Conservation (phyloP, 139 green algal genomes). For the Coelastrella sp. region DNA sequence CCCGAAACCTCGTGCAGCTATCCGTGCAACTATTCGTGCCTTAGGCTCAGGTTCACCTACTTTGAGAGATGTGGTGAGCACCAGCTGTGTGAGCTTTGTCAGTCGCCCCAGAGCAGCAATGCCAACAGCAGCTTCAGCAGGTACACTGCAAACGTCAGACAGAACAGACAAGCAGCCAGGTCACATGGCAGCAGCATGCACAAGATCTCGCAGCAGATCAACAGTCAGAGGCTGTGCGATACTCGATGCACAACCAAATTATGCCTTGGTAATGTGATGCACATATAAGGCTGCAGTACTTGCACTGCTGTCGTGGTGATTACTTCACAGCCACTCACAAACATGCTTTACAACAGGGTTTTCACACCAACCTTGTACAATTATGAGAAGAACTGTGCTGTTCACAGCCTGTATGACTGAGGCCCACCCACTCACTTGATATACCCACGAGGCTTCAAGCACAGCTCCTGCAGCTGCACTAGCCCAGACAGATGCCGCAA, state of each 20-base stretch:
- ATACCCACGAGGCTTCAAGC: conserved; percentile 5
- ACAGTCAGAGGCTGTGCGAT: too few relatives aligned
- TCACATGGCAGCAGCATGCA: neutral
- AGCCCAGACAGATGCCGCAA: conserved; percentile 30
- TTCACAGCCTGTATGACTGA: neutral
- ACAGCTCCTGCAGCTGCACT: conserved; percentile 26
- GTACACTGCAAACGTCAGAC: neutral
- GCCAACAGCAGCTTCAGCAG: neutral
- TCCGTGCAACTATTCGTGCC: neutral
- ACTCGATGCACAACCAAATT: too few relatives aligned
- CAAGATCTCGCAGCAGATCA: too few relatives aligned
- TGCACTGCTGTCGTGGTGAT: too few relatives aligned
- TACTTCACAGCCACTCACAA: too few relatives aligned
- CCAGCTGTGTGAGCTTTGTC: neutral
- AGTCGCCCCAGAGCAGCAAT: neutral
- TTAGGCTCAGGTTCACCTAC: neutral
- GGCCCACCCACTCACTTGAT: conserved; percentile 10
- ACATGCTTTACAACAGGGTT: too few relatives aligned
- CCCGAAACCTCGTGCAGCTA: too few relatives aligned
- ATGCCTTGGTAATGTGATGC: too few relatives aligned
- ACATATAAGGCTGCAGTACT: too few relatives aligned
- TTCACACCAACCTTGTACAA: neutral
- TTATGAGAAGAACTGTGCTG: neutral
- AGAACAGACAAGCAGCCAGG: neutral
- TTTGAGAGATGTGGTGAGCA: neutral